Percentiles rank a stretch among this genome's conserved stretches.
Conservation (phyloP, 2,329 filamentous ascomycete species). For the Aureobasidium melanogenum region DNA sequence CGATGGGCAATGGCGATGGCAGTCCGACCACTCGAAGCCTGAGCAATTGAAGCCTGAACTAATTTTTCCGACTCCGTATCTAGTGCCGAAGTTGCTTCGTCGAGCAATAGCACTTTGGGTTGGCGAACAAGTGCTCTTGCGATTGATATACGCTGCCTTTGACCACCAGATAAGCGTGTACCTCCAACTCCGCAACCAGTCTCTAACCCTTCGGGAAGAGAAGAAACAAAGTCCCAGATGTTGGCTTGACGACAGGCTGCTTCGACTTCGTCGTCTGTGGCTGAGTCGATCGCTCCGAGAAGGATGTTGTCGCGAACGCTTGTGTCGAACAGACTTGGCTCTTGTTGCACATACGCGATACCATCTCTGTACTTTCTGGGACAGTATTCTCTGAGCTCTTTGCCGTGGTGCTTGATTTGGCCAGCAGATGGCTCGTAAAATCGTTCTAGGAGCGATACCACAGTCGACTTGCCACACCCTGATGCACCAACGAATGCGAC, state of each 20-base stretch:
- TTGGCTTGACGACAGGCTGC: slow-evolving; percentile 33
- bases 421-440: slow-evolving; percentile 36
- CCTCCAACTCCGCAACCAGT: slow-evolving; percentile 39
- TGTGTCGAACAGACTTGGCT: slow-evolving; percentile 36
- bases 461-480: slow-evolving; percentile 36
- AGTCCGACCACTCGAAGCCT: slow-evolving; percentile 27
- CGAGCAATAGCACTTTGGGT: slow-evolving; percentile 32
- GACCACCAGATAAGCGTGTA: slow-evolving; percentile 34
- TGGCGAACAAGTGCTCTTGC: slow-evolving; percentile 35
- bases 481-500: slow-evolving; percentile 36
- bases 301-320: slow-evolving; percentile 35
- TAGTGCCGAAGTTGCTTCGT: slow-evolving; percentile 35
- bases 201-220: slow-evolving; percentile 50
- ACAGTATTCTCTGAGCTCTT: slow-evolving; percentile 30
- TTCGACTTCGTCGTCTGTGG: slow-evolving; percentile 22
- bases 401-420: slow-evolving; percentile 30
- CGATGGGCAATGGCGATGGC: slow-evolving; percentile 38
- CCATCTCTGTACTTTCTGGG: slow-evolving; percentile 26
- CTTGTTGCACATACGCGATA: slow-evolving; percentile 36
- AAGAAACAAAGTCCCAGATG: slow-evolving; percentile 38
- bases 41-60: slow-evolving; percentile 31
- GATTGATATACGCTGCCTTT: slow-evolving; percentile 34
- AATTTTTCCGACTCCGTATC: slow-evolving; percentile 35
- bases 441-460: slow-evolving; percentile 35
- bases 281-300: slow-evolving; percentile 24